These are phyloP conservation scores for Alternaria sp. DNA, from an alignment of 2,329 filamentous ascomycete genomes.

Conservation along the genomic window DNA sequence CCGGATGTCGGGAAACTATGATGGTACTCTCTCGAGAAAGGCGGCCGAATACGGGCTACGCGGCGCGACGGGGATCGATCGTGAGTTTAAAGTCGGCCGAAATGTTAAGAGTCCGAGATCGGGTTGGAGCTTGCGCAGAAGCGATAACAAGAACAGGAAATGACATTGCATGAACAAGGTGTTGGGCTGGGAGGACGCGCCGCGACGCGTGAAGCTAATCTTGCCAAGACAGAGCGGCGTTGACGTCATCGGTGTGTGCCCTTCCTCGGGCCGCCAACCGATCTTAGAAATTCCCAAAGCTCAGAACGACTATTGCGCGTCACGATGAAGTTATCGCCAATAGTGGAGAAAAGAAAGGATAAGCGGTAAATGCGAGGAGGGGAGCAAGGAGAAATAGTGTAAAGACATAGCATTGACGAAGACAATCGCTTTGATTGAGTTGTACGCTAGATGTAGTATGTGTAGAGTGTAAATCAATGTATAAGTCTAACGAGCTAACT, in stretches of 20 bases:
- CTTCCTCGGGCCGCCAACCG: no score
- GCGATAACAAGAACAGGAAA: background rate
- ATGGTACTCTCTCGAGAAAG: background rate
- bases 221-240: background rate
- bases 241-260: background rate
- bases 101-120: background rate
- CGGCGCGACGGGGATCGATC: background rate
- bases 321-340: no score
- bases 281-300: no score
- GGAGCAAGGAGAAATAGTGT: no score
- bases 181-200: background rate
- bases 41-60: background rate
- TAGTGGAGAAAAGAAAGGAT: no score
- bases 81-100: background rate
- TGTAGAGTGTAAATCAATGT: no score
- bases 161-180: background rate
- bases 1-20: background rate
- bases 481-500: no score
- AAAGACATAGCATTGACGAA: no score
- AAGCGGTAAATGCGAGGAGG: no score
- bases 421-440: no score
- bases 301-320: no score
- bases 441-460: no score
- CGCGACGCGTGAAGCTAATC: background rate
- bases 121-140: background rate